phyloP scores from a whole-genome alignment of 2,329 filamentous ascomycete genomes.

The Kalmusia sp. region DNA sequence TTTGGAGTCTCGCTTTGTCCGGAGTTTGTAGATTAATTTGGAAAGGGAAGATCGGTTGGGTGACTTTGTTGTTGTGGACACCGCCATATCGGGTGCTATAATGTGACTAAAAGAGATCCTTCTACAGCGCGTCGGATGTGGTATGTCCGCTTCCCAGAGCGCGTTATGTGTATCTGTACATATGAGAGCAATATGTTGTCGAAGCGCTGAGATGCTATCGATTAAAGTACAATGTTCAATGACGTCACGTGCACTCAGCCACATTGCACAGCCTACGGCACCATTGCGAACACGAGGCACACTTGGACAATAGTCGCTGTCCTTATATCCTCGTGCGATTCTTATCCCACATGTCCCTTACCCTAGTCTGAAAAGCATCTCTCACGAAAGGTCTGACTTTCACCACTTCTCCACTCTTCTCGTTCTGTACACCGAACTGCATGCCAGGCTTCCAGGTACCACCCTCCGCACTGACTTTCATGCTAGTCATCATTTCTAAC shows the following conservation, averaged over 20 bases:
- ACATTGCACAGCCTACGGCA: background rate
- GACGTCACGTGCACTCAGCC: conserved; percentile 3
- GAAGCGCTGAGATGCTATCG: background rate
- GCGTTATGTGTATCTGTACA: background rate
- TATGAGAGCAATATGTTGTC: no score
- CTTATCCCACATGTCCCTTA: conserved; percentile 39
- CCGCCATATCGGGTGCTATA: conserved; percentile 25
- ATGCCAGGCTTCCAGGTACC: conserved; percentile 66
- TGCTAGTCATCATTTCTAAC: conserved; percentile 87
- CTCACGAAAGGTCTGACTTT: conserved; percentile 74
- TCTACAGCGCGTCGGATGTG: background rate
- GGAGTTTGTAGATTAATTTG: conserved; percentile 36
- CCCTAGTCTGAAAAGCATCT: conserved; percentile 67
- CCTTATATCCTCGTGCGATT: conserved; percentile 24
- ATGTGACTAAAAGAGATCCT: no score
- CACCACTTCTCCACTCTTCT: conserved; percentile 26
- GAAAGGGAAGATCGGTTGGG: conserved; percentile 33
- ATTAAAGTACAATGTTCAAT: background rate
- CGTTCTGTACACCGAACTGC: conserved; percentile 51
- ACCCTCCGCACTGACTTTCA: conserved; percentile 72
- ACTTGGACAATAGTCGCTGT: no score
- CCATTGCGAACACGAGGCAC: background rate
- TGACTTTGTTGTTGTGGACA: conserved; percentile 19
- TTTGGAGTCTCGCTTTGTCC: conserved; percentile 17
- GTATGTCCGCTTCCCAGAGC: background rate